Evolutionary conservation across 1,139 yeast genomes (phyloP).

Genomic region (Nakaseomyces nivariensis): DNA sequence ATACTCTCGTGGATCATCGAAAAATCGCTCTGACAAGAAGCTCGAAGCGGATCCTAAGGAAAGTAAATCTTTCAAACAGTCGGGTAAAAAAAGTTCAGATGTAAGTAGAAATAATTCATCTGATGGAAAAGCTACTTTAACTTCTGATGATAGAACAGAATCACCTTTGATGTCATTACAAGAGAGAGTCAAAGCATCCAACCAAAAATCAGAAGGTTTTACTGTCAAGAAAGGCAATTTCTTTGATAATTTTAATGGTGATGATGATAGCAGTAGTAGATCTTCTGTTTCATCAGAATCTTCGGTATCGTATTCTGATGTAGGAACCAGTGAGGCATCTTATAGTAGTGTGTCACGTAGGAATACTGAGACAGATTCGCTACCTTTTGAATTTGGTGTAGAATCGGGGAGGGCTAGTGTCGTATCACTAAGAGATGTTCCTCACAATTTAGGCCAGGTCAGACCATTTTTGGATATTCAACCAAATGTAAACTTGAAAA

Average conservation of each 20-base stretch:
- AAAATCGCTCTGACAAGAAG: not conserved
- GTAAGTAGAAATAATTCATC: not conserved
- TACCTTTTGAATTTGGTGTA: conserved; percentile 23
- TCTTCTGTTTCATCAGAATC: conserved; percentile 11
- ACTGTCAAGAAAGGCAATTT: conserved; percentile 15
- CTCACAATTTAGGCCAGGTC: conserved; percentile 10
- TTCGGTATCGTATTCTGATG: conserved; percentile 7
- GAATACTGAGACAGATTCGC: conserved; percentile 20
- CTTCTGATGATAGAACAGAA: not conserved
- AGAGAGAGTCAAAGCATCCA: conserved; percentile 3
- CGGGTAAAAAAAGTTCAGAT: not conserved
- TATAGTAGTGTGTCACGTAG: conserved; percentile 7
- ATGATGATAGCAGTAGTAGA: conserved; percentile 8
- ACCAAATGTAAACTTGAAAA: conserved; percentile 2
- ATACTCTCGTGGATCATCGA: not conserved
- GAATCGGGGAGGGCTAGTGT: conserved; percentile 21
- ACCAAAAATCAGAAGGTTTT: conserved; percentile 5
- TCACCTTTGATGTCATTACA: conserved; percentile 5
- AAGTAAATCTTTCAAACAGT: not conserved
- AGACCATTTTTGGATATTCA: conserved; percentile 11
- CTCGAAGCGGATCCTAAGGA: not conserved
- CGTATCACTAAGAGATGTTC: conserved; percentile 17
- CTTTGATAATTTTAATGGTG: conserved; percentile 14
- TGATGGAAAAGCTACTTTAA: not conserved
- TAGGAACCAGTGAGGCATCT: not conserved